Evolutionary conservation across 352 stramenopile genomes (phyloP), one percentile per base, ranked within the genome.

Genomic region (Phytophthora fragariae): DNA sequence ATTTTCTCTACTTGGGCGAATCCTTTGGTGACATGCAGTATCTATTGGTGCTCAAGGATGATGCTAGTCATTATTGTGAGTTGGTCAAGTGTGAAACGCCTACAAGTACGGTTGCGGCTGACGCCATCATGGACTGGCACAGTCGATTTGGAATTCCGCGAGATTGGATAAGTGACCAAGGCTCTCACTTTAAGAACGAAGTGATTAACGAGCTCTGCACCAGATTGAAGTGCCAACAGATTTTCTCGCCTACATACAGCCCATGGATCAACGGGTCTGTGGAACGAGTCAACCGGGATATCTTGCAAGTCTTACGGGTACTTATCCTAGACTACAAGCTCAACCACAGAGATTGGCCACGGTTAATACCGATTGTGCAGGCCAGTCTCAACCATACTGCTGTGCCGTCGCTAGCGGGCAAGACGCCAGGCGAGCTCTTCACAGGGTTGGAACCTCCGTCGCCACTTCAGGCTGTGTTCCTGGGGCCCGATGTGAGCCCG

Each of bases 201-300:
- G 58, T 81, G 31, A 65, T 84, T 6, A 33, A 39, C 12, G 56
- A 75, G 4, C 60, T 82, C 1, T 72, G 54, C 41, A 52, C 39
- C 39, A 39, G 62, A 27, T 37, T 79, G 4, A 79, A 75, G 37
- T 72, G 50, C 31, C 44, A 76, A 12, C 79, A 78, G 31, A 52
- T 75, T 19, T 77, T 86, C 52, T 73, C 56, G 10, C 44, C 69
- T 1, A 63, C 67, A 0, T 83, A 83, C 44, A 75, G 66, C 27
- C 72, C 68, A 31, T 87, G 72, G 66, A 69, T 75, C 1, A 84
- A 83, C 54, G 76, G 76, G 3, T 76, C 70, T 1, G 57, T 80
- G 0, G 77, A 80, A 46, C 57, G 69, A 3, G 65, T 77, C 2
- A 81, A 82, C 12, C 53, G 67, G 33, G 72, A 82, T 56, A 64